These are phyloP conservation scores for Adansonia madagascariensis DNA, from an alignment of 441 rosid species.

Conservation along the genomic window DNA sequence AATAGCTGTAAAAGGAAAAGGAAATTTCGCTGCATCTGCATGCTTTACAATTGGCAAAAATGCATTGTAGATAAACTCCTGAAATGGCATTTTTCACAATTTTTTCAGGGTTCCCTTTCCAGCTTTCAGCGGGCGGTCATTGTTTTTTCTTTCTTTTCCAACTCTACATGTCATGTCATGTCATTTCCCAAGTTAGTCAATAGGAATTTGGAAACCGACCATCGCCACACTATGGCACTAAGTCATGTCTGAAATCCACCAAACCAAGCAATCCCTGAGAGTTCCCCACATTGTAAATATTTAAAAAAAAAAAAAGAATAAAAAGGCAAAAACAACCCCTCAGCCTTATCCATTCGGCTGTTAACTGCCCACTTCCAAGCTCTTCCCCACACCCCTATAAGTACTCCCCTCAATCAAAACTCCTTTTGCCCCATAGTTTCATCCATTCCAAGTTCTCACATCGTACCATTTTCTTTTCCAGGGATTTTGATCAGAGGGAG, in stretches of 20 bases:
- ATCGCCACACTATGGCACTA: neutral
- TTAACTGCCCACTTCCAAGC: neutral
- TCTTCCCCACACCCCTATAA: slow-evolving; percentile 25
- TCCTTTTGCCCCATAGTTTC: neutral
- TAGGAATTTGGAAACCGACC: neutral
- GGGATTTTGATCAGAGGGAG: neutral
- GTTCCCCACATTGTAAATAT: neutral
- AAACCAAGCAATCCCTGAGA: neutral
- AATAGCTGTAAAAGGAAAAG: too few relatives aligned
- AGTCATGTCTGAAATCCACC: slow-evolving; percentile 4
- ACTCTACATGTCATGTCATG: too few relatives aligned
- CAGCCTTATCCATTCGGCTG: slow-evolving; percentile 11
- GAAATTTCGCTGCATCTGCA: neutral
- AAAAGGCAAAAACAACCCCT: neutral
- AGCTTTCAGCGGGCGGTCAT: neutral
- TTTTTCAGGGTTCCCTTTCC: neutral
- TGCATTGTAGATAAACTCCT: neutral
- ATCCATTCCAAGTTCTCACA: neutral
- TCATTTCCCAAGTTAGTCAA: neutral
- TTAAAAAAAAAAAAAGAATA: neutral
- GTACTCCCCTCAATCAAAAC: neutral
- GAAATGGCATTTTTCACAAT: too few relatives aligned
- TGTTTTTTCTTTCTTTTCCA: neutral
- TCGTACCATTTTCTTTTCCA: neutral
- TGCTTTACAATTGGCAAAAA: neutral